A percentile compares a stretch with the other conserved stretches of the same genome.
These are phyloP conservation scores for Pseudonectria foliicola DNA, from an alignment of 2,329 filamentous ascomycete species.

Conservation along the genomic window DNA sequence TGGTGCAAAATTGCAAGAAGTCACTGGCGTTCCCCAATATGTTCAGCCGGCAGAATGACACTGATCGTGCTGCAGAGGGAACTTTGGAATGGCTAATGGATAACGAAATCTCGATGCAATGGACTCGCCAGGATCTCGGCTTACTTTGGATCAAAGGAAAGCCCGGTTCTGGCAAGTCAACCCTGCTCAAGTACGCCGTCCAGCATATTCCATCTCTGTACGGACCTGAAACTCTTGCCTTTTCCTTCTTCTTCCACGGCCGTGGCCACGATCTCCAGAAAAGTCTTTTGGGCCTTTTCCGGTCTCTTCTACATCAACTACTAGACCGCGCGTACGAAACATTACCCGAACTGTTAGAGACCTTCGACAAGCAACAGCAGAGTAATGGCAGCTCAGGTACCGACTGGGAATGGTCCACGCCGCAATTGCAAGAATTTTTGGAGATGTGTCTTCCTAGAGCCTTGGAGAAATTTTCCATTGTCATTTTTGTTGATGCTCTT, in stretches of 20 bases:
- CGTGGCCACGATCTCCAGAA: slow-evolving; percentile 2
- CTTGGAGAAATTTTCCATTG: slow-evolving; percentile 12
- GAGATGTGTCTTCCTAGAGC: slow-evolving; percentile 13
- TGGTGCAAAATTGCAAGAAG: background rate
- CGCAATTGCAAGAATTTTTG: slow-evolving; percentile 16
- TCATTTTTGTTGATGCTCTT: slow-evolving; percentile 28
- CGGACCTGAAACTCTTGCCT: slow-evolving; percentile 7
- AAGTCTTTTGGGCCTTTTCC: slow-evolving; percentile 1
- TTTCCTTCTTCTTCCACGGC: slow-evolving; percentile 30
- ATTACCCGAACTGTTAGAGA: slow-evolving; percentile 9
- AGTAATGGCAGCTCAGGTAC: slow-evolving; percentile 5
- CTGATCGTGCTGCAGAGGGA: slow-evolving; percentile 1
- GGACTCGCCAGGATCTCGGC: slow-evolving; percentile 3
- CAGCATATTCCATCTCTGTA: slow-evolving; percentile 12
- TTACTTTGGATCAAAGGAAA: slow-evolving; percentile 34
- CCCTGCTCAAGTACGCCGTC: slow-evolving; percentile 28
- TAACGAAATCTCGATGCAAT: background rate
- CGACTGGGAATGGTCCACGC: slow-evolving; percentile 21
- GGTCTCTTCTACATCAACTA: slow-evolving; percentile 1
- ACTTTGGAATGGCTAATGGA: slow-evolving; percentile 1
- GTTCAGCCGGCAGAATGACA: background rate
- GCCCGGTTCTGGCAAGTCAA: slow-evolving; percentile 34
- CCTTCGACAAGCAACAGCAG: slow-evolving; percentile 8
- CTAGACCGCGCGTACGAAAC: background rate
- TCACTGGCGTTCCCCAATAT: slow-evolving; percentile 3